Conservation (phyloP, 2,329 filamentous ascomycete genomes). For the Beauveria scarabaeidicola region DNA sequence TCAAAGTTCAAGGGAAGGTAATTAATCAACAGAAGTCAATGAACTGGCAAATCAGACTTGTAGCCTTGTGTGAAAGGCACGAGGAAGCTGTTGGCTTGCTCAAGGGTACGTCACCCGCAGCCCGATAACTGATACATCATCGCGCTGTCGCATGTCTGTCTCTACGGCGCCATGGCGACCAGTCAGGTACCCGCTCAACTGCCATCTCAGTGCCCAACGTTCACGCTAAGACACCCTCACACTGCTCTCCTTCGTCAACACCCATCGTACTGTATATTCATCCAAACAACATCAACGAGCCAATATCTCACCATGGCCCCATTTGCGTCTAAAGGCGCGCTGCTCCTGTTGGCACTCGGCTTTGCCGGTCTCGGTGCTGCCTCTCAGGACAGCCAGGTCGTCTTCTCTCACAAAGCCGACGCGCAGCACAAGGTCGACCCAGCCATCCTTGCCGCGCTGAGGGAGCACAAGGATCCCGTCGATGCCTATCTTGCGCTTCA, state of each 20-base stretch:
- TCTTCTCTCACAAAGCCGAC: constrained; percentile 11
- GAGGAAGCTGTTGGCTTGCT: not conserved
- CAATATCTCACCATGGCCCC: not conserved
- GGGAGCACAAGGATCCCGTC: constrained; percentile 21
- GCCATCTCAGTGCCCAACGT: not conserved
- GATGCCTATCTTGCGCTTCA: constrained; percentile 21
- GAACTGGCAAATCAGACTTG: not conserved
- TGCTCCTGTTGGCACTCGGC: not conserved
- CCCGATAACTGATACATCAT: not conserved
- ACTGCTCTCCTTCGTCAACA: not conserved
- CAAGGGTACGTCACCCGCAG: not conserved
- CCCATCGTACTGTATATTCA: not conserved
- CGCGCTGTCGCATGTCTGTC: not conserved
- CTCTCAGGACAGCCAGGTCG: constrained; percentile 11
- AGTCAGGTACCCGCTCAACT: not conserved
- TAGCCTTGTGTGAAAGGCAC: not conserved
- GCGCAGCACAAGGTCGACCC: constrained; percentile 15
- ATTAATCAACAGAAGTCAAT: no score
- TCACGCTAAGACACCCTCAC: not conserved
- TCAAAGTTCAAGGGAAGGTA: no score
- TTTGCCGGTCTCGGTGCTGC: constrained; percentile 8
- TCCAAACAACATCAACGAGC: not conserved
- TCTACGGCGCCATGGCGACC: constrained; percentile 5
- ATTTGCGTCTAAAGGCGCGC: not conserved
- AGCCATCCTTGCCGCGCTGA: constrained; percentile 18